phyloP scores from a whole-genome alignment of 352 stramenopile species.

The Phytophthora tubulina region DNA sequence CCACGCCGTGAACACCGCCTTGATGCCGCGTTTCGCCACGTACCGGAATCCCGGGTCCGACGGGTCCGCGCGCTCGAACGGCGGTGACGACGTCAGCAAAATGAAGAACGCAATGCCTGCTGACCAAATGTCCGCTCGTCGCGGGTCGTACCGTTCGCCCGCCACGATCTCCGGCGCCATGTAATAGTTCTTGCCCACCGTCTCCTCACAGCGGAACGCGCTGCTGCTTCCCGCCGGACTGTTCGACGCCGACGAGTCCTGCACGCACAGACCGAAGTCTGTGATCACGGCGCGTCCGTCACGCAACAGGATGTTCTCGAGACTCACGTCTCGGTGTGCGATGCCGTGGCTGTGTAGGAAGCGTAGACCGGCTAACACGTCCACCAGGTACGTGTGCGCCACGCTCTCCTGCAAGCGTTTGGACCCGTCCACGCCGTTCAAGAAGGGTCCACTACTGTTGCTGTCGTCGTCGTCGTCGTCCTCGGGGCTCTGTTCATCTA shows the following conservation, averaged over 20 bases:
- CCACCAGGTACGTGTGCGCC: conserved; percentile 66
- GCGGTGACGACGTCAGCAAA: conserved; percentile 92
- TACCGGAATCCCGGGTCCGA: conserved; percentile 91
- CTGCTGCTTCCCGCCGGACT: neutral
- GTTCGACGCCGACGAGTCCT: conserved; percentile 43
- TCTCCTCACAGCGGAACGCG: conserved; percentile 61
- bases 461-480: neutral
- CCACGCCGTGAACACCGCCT: conserved; percentile 80
- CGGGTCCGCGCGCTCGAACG: conserved; percentile 89
- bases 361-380: conserved; percentile 72
- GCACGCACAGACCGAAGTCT: conserved; percentile 75
- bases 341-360: conserved; percentile 80
- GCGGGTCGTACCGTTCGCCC: conserved; percentile 91
- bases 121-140: conserved; percentile 94
- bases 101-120: conserved; percentile 95
- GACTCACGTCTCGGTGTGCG: conserved; percentile 94
- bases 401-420: conserved; percentile 56
- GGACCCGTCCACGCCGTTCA: conserved; percentile 35
- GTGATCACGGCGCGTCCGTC: conserved; percentile 66
- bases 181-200: conserved; percentile 95
- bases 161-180: conserved; percentile 96
- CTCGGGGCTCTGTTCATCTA: conserved; percentile 16
- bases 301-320: conserved; percentile 97
- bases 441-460: conserved; percentile 13
- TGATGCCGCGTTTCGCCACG: conserved; percentile 78